phyloP scores from a whole-genome alignment of 2,329 filamentous ascomycete species.

The Fusarium udum region DNA sequence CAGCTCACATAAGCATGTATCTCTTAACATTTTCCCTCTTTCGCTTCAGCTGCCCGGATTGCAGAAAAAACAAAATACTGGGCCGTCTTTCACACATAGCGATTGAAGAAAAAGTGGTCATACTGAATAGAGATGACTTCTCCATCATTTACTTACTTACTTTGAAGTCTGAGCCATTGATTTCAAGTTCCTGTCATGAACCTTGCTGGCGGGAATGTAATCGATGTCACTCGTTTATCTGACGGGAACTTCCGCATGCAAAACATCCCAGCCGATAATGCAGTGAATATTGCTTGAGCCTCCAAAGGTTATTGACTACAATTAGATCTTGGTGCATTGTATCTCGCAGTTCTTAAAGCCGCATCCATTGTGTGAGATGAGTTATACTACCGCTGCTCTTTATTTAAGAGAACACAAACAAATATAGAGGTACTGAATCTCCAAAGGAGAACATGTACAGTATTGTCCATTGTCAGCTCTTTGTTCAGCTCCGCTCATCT shows the following conservation, averaged over 20 bases:
- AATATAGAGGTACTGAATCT: neutral
- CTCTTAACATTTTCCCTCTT: neutral
- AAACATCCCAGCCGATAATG: neutral
- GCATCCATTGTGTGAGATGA: rapidly evolving
- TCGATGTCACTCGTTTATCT: neutral
- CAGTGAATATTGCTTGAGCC: neutral
- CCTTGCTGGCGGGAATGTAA: neutral
- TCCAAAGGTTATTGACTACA: neutral
- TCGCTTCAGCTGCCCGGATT: neutral
- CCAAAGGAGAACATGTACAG: neutral
- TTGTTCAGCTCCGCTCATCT: neutral
- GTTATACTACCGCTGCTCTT: rapidly evolving
- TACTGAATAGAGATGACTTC: no score
- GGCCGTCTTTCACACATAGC: neutral
- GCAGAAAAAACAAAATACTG: neutral
- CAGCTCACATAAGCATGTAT: rapidly evolving
- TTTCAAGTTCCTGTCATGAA: neutral
- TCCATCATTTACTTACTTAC: rapidly evolving
- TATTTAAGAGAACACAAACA: no score
- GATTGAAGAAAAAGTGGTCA: neutral
- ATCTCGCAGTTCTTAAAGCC: rapidly evolving
- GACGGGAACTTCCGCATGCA: neutral
- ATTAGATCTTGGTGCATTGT: rapidly evolving
- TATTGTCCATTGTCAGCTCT: neutral
- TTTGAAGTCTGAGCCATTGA: neutral